These are phyloP conservation scores for Rosa chinensis DNA, from an alignment of 306 rosid species.

Conservation along the genomic window DNA sequence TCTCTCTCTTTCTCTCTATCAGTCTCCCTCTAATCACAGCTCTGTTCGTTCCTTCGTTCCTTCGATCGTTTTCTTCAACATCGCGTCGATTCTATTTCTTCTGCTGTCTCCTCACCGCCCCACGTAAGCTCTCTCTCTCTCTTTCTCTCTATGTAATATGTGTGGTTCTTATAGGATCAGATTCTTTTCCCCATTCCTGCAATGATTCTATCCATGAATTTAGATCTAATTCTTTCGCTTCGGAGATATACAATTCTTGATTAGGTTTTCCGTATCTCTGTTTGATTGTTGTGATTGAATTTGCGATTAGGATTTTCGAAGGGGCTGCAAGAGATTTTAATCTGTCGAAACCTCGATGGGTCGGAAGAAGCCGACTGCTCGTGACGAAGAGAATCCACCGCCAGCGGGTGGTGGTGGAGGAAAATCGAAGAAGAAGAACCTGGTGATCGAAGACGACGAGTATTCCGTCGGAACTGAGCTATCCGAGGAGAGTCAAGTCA, in stretches of 20 bases:
- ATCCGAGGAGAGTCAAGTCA: constrained; percentile 53
- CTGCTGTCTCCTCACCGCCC: neutral
- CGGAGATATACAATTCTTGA: neutral
- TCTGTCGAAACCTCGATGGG: constrained; percentile 55
- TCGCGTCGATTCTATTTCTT: neutral
- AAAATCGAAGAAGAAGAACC: constrained; percentile 74
- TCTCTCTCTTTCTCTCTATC: no score
- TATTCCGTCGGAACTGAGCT: constrained; percentile 66
- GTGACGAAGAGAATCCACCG: constrained; percentile 58
- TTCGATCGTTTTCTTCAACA: neutral
- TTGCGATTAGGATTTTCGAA: constrained; percentile 27
- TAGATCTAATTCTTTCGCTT: constrained; percentile 2
- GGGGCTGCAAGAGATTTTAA: constrained; percentile 7
- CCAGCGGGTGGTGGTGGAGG: constrained; percentile 56
- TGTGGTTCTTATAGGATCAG: neutral
- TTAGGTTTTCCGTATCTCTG: neutral
- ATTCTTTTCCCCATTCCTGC: neutral
- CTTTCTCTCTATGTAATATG: neutral
- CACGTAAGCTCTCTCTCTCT: constrained; percentile 2
- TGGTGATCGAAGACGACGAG: constrained; percentile 76
- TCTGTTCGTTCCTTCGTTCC: no score
- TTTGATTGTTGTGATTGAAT: constrained; percentile 4
- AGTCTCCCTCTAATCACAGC: no score
- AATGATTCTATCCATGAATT: neutral
- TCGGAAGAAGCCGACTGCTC: constrained; percentile 64